Base-by-base conservation (phyloP, 2,329 filamentous ascomycete species). In the Fusarium ramigenum region DNA sequence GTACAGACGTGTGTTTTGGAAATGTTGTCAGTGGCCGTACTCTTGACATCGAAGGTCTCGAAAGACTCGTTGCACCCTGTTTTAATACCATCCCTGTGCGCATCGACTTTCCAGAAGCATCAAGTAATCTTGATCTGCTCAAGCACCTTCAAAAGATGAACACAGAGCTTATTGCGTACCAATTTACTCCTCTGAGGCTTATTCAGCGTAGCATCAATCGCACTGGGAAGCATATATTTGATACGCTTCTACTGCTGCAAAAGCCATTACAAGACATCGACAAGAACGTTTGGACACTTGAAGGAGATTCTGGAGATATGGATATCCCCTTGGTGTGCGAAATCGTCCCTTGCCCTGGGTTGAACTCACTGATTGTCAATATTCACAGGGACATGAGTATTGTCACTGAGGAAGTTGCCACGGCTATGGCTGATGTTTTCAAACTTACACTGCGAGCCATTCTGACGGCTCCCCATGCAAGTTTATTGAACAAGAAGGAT, bases 31-130 rank as follows among this genome's bases (percentile, higher is more conserved):
- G 90, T 77, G 95, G 95, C 4, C 90, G 95, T 12, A 92, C 91
- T 2, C 79, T 93, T 15, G 83, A 89, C 1, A 80, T 95, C 6
- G 87, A 92, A 10, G 88, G 87, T 0, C 84, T 96, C 16, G 91
- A 95, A 42, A 85, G 87, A 8, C 87, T 97, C 10, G 89, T 97
- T n/a, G 94, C 93, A 1, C 95, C 95, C 0, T 97, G 94, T 79
- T 97, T 98, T 85, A 98, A 97, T 78, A 97, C 95, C 0, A 82
- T 97, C 18, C 94, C 95, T 1, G 79, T 95, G 4, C 88, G 94
- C 32, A 82, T 90, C 21, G 82, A 89, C 37, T 69, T 93, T 15
- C 82, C 85, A 2, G 78, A 79, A 6, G 79, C 79, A 4, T 83
- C 80, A 2, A 87, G 85, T 21, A 90, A 91, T 63, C 75, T 85